A percentile compares a stretch with the other conserved stretches of the same genome.
Evolutionary conservation across 2,329 filamentous ascomycete genomes (phyloP).

Genomic region (Lachnellula hyalina): DNA sequence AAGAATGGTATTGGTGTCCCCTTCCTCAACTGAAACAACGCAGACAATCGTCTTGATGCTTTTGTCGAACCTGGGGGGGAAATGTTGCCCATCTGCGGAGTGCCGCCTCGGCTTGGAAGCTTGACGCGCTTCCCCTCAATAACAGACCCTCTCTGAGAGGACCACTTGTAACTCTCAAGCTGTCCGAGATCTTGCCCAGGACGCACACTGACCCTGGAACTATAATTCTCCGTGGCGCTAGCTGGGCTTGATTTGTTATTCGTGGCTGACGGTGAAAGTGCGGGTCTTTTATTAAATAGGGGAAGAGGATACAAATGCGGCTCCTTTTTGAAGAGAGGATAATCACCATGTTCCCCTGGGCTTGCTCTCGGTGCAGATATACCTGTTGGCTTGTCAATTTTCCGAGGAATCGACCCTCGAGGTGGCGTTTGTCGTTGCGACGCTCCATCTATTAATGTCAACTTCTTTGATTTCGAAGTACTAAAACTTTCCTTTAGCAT

Average conservation of each 20-base stretch:
- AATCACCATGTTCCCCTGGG: not conserved
- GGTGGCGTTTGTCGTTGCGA: constrained; percentile 1
- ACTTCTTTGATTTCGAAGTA: constrained; percentile 1
- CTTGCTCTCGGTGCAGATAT: not conserved
- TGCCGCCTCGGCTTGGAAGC: not conserved
- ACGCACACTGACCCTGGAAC: too few species aligned
- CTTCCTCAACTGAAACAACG: constrained; percentile 4
- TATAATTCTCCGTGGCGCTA: too few species aligned
- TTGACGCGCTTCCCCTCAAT: not conserved
- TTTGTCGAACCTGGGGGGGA: constrained; percentile 7
- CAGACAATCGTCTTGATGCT: constrained; percentile 8
- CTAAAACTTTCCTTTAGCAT: not conserved
- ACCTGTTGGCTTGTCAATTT: not conserved
- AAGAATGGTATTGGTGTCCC: constrained; percentile 6
- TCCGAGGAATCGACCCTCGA: not conserved
- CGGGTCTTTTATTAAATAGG: too few species aligned
- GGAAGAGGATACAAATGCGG: too few species aligned
- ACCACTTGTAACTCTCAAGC: not conserved
- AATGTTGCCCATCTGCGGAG: not conserved
- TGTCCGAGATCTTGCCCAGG: not conserved
- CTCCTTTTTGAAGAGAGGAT: not conserved
- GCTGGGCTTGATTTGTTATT: too few species aligned
- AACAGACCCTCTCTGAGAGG: not conserved
- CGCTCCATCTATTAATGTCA: not conserved
- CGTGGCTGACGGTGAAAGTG: too few species aligned